phyloP scores from a whole-genome alignment of 306 rosid species.

The Ormosia emarginata region DNA sequence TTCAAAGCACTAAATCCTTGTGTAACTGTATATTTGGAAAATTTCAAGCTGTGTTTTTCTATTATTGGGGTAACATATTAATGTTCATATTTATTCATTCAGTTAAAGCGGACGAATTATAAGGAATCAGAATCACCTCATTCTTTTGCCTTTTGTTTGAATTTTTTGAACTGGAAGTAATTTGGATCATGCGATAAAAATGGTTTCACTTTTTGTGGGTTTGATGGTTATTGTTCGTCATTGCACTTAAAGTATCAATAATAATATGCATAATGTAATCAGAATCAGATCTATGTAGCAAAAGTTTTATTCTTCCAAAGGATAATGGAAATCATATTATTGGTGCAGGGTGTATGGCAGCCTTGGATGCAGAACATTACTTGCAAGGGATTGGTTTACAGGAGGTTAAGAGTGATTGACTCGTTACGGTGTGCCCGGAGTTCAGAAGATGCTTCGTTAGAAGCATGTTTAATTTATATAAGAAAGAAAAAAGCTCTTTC shows the following conservation, averaged over 20 bases:
- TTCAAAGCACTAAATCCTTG: too few relatives aligned
- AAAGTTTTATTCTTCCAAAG: constrained; percentile 6
- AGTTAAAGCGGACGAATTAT: background rate
- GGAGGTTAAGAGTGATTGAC: constrained; percentile 47
- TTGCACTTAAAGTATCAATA: background rate
- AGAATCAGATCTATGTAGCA: background rate
- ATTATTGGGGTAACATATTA: background rate
- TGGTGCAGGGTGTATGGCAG: constrained; percentile 94
- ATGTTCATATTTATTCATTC: background rate
- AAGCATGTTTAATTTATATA: constrained; percentile 25
- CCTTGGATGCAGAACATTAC: constrained; percentile 94
- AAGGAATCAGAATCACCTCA: background rate
- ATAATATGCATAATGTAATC: background rate
- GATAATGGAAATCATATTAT: constrained; percentile 20
- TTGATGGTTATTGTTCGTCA: background rate
- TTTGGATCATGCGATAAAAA: background rate
- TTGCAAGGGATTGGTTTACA: constrained; percentile 62
- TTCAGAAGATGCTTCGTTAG: constrained; percentile 24
- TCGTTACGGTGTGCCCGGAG: background rate
- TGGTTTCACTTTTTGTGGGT: background rate
- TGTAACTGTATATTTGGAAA: background rate
- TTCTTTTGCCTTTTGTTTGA: background rate
- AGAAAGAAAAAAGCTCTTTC: background rate
- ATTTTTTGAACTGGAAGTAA: background rate
- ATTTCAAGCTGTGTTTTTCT: background rate